phyloP scores from a whole-genome alignment of 352 stramenopile species.

The Pythium scleroteichum region DNA sequence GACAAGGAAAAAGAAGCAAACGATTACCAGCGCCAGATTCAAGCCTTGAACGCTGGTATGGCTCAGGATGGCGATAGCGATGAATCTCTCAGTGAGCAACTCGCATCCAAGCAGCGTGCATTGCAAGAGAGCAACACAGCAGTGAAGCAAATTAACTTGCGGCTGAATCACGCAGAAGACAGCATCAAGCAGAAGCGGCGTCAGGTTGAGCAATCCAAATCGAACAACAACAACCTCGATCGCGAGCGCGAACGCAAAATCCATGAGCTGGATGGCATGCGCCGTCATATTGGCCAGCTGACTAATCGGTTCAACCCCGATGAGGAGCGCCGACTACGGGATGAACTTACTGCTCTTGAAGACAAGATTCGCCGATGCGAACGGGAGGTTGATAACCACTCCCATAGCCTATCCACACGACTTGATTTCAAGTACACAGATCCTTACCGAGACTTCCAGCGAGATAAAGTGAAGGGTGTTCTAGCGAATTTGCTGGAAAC shows the following conservation, averaged over 20 bases:
- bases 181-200: conserved; percentile 75
- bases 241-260: conserved; percentile 67
- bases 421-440: conserved; percentile 97
- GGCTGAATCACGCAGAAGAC: conserved; percentile 92
- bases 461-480: conserved; percentile 96
- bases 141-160: conserved; percentile 92
- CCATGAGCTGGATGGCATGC: conserved; percentile 66
- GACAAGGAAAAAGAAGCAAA: conserved; percentile 67
- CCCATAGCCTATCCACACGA: conserved; percentile 92
- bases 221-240: conserved; percentile 75
- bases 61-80: conserved; percentile 73
- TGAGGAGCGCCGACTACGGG: conserved; percentile 66
- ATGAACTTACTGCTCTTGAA: conserved; percentile 61
- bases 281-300: conserved; percentile 50
- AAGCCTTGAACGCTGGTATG: conserved; percentile 86
- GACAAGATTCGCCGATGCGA: conserved; percentile 66
- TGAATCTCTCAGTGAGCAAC: conserved; percentile 72
- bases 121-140: conserved; percentile 77
- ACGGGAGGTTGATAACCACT: conserved; percentile 92
- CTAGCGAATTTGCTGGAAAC: conserved; percentile 96
- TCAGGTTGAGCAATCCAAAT: conserved; percentile 69
- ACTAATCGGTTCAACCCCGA: conserved; percentile 74
- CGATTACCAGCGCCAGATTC: conserved; percentile 82
- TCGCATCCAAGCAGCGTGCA: conserved; percentile 78
- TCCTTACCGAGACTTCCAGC: conserved; percentile 94